Evolutionary conservation across 306 rosid species (phyloP).

Genomic region (Vigna nakashimae): DNA sequence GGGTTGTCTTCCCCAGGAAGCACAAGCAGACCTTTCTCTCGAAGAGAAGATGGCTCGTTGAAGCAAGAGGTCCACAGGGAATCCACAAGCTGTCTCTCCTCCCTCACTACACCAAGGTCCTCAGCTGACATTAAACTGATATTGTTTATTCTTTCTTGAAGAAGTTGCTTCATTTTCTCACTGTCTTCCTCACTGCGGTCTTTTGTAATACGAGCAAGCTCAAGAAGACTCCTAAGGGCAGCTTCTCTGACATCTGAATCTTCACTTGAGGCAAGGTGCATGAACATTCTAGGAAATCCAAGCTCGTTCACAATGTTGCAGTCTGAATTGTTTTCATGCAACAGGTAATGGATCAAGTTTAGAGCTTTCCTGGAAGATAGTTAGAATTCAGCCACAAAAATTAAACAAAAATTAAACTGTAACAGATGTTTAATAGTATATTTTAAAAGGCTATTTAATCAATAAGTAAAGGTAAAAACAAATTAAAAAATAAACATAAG

Average conservation of each 20-base stretch:
- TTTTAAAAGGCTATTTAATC: not conserved
- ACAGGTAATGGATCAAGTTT: constrained; percentile 79
- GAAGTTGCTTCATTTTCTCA: constrained; percentile 77
- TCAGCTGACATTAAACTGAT: constrained; percentile 75
- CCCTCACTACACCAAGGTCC: constrained; percentile 79
- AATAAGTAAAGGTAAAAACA: no score
- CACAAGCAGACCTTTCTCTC: constrained; percentile 80
- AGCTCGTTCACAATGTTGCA: constrained; percentile 63
- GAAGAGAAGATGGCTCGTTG: constrained; percentile 69
- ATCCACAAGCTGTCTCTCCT: constrained; percentile 86
- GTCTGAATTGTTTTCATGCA: constrained; percentile 74
- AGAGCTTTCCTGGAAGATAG: constrained; percentile 83
- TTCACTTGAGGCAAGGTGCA: constrained; percentile 79
- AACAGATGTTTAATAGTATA: not conserved
- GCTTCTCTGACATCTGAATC: constrained; percentile 87
- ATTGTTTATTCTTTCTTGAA: constrained; percentile 68
- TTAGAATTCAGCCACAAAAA: not conserved
- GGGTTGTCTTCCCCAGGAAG: constrained; percentile 84
- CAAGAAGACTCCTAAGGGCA: constrained; percentile 78
- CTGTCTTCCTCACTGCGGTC: constrained; percentile 53
- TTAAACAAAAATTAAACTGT: no score
- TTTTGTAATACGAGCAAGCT: constrained; percentile 55
- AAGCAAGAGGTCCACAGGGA: constrained; percentile 77
- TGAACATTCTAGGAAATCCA: constrained; percentile 76
- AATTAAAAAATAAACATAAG: no score